Base-by-base conservation (phyloP, 768 basidiomycete genomes). In the Gymnopilus dilepis region DNA sequence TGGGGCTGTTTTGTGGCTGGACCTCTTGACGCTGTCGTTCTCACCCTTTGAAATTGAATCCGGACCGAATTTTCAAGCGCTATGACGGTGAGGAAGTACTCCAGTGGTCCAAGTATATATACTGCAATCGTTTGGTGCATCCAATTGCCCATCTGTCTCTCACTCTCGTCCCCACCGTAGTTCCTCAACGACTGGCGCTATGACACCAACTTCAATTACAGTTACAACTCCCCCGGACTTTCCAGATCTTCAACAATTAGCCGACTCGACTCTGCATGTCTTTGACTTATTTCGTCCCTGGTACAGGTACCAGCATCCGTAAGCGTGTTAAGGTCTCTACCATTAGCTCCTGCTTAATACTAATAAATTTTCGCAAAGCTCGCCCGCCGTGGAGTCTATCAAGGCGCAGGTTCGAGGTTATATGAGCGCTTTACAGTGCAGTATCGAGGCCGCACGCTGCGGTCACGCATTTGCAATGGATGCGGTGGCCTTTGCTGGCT, bases 251-350 rank as follows among this genome's bases (percentile, higher is more conserved):
- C n/a, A 26, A 26, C 30, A 43, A n/a, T 51, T 62, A 19, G 61
- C 61, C 13, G 34, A 50, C 3, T 57, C 48, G 19, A 62, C 61
- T 9, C 28, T 38, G 21, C 22, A 9, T 1, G 30, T 52, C 1
- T 52, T 57, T 17, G 58, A 53, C 30, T 30, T 53, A 4, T 26
- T 62, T 19, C 61, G 56, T 13, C 61, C 61, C 21, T 62, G 61
- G 61, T 62, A 40, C 34, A 22, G 26, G 22, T 51, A 40, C 8
- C 38, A 45, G 5, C 21, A 56, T 22, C 41, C 60, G 55, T 61
- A 26, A 30, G 40, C 11, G 28, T 21, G 17, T 45, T n/a, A 6
- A n/a, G 17, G 5, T 43, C 3, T 42, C 6, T 12, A 17, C 24
- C 6, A n/a, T 43, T 24, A n/a, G 22, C 7, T 24, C 40, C 26